phyloP scores from a whole-genome alignment of 495 filamentous ascomycete genomes.

The Daldinia loculata region DNA sequence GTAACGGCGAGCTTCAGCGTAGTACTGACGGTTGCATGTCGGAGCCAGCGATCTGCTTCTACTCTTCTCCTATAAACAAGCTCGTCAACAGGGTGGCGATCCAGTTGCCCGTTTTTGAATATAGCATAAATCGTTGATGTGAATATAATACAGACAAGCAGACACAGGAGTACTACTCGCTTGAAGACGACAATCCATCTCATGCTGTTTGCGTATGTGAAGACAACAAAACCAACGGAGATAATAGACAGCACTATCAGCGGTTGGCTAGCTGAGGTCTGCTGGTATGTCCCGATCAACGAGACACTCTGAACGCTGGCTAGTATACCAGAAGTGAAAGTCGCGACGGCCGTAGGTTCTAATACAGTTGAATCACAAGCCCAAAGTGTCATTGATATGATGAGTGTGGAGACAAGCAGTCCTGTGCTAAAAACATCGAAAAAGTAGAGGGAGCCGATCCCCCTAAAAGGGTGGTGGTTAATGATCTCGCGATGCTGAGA shows the following conservation, averaged over 20 bases:
- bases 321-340: slow-evolving; percentile 48
- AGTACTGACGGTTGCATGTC: slow-evolving; percentile 57
- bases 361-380: slow-evolving; percentile 51
- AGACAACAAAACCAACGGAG: slow-evolving; percentile 51
- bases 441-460: slow-evolving; percentile 48
- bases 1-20: slow-evolving; percentile 62
- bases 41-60: slow-evolving; percentile 55
- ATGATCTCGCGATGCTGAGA: slow-evolving; percentile 38
- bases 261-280: slow-evolving; percentile 42
- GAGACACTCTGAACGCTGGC: slow-evolving; percentile 40
- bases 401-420: slow-evolving; percentile 49
- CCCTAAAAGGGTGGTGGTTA: slow-evolving; percentile 33
- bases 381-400: slow-evolving; percentile 52
- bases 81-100: slow-evolving; percentile 44
- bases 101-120: slow-evolving; percentile 30
- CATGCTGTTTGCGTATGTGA: slow-evolving; percentile 53
- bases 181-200: slow-evolving; percentile 52
- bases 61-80: slow-evolving; percentile 61
- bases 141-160: slow-evolving; percentile 45
- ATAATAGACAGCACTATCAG: slow-evolving; percentile 45
- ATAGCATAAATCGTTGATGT: slow-evolving; percentile 46
- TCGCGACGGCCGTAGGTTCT: slow-evolving; percentile 49
- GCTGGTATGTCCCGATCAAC: slow-evolving; percentile 52
- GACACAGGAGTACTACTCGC: slow-evolving; percentile 49
- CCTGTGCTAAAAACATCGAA: slow-evolving; percentile 55